These are phyloP conservation scores for Iberis pinnata DNA, from an alignment of 345 rosid species.

Conservation along the genomic window DNA sequence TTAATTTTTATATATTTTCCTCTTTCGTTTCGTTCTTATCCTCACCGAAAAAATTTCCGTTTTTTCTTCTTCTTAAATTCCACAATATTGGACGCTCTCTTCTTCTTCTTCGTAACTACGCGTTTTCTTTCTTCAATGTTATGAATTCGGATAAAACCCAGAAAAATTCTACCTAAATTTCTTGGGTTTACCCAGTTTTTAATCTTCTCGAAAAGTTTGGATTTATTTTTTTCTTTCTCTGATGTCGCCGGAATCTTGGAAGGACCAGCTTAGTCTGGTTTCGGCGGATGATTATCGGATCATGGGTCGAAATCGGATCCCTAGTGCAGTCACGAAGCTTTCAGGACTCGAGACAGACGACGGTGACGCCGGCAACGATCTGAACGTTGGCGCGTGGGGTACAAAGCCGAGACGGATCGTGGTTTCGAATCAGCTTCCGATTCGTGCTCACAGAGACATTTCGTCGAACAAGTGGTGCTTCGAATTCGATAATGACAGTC, in stretches of 20 bases:
- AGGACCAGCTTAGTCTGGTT: slow-evolving; percentile 48
- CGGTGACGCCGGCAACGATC: too few relatives aligned
- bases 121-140: slow-evolving; percentile 13
- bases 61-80: slow-evolving; percentile 26
- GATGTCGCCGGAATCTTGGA: slow-evolving; percentile 40
- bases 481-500: slow-evolving; percentile 54
- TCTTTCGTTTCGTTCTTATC: slow-evolving; percentile 41
- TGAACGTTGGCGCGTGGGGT: slow-evolving; percentile 19
- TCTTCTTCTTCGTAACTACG: slow-evolving; percentile 12
- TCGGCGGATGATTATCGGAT: slow-evolving; percentile 54
- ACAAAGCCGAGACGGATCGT: slow-evolving; percentile 37
- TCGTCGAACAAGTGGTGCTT: slow-evolving; percentile 40
- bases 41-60: slow-evolving; percentile 25
- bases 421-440: slow-evolving; percentile 67
- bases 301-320: slow-evolving; percentile 45
- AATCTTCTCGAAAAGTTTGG: neutral
- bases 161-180: neutral
- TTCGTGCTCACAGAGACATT: slow-evolving; percentile 36
- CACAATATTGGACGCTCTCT: slow-evolving; percentile 19
- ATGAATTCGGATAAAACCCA: slow-evolving; percentile 19
- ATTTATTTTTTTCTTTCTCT: neutral
- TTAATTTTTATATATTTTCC: neutral
- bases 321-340: slow-evolving; percentile 39
- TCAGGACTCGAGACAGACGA: slow-evolving; percentile 44
- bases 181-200: too few relatives aligned